phyloP scores from a whole-genome alignment of 2,329 filamentous ascomycete genomes.

The Diplodia corticola region DNA sequence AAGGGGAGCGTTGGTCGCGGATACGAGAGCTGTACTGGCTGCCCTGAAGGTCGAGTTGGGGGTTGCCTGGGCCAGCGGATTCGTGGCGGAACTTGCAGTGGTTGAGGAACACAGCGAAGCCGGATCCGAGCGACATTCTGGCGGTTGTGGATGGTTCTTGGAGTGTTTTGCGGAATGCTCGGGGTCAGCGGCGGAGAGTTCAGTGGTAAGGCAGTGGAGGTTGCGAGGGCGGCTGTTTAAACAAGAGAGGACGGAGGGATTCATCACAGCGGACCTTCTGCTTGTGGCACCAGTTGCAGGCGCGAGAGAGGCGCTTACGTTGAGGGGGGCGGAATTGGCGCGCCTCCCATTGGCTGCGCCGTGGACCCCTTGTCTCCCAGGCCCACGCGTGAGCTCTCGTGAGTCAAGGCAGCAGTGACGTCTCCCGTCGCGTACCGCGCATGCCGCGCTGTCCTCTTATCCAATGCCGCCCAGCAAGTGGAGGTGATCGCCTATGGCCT shows the following conservation, averaged over 20 bases:
- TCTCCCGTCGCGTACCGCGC: background rate
- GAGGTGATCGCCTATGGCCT: background rate
- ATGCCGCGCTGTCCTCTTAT: slow-evolving; percentile 1
- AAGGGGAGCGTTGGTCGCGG: background rate
- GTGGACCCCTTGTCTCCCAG: background rate
- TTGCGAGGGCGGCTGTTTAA: slow-evolving; percentile 15
- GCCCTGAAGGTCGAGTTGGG: background rate
- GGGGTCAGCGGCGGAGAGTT: slow-evolving; percentile 7
- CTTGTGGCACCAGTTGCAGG: slow-evolving; percentile 25
- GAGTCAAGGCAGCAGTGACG: background rate
- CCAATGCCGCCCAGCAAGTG: slow-evolving; percentile 12
- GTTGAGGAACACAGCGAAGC: slow-evolving; percentile 19
- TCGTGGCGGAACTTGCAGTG: slow-evolving; percentile 19
- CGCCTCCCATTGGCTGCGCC: slow-evolving; percentile 2
- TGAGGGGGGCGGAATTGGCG: slow-evolving; percentile 11
- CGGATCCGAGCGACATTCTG: slow-evolving; percentile 15
- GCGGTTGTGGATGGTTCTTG: background rate
- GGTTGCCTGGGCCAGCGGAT: background rate
- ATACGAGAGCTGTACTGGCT: background rate
- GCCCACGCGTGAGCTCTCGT: slow-evolving; percentile 8
- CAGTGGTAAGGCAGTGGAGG: slow-evolving; percentile 23
- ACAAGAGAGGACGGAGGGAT: slow-evolving; percentile 24
- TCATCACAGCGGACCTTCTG: slow-evolving; percentile 26
- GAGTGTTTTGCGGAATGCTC: slow-evolving; percentile 1
- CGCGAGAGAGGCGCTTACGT: slow-evolving; percentile 24